These are phyloP conservation scores for Boletus rex-veris DNA, from an alignment of 768 basidiomycete species.

Conservation along the genomic window DNA sequence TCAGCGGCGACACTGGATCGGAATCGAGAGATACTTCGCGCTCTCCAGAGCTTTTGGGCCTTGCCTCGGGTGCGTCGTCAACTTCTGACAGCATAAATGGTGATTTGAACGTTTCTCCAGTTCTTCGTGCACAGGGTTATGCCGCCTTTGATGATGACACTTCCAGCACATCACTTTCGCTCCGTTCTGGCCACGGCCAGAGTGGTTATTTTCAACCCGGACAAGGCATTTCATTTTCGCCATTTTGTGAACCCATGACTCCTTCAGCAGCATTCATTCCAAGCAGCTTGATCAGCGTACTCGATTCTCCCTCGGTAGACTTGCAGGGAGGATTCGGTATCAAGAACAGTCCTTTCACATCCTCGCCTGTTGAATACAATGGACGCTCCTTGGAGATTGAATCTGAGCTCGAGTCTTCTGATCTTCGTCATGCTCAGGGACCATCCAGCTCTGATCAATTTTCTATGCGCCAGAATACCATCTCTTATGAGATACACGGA, in stretches of 20 bases:
- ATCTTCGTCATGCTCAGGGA: constrained; percentile 33
- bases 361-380: constrained; percentile 43
- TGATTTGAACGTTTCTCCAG: constrained; percentile 12
- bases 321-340: constrained; percentile 37
- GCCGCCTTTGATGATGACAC: constrained; percentile 40
- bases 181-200: constrained; percentile 11
- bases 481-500: constrained; percentile 32
- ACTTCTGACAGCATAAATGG: constrained; percentile 16
- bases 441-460: constrained; percentile 17
- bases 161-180: constrained; percentile 23
- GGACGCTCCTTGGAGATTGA: constrained; percentile 27
- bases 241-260: constrained; percentile 45
- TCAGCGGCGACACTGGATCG: constrained; percentile 4
- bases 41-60: constrained; percentile 29
- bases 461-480: constrained; percentile 30
- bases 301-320: constrained; percentile 55
- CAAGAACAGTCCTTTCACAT: constrained; percentile 27
- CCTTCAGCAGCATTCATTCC: constrained; percentile 53
- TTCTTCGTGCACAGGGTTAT: constrained; percentile 37
- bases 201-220: constrained; percentile 14
- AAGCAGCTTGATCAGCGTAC: constrained; percentile 42
- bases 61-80: constrained; percentile 32
- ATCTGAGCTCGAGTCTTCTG: constrained; percentile 46
- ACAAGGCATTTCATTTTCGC: constrained; percentile 42
- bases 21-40: constrained; percentile 14